Evolutionary conservation across 2,329 filamentous ascomycete species (phyloP).

Genomic region (Aspergillus sp.): DNA sequence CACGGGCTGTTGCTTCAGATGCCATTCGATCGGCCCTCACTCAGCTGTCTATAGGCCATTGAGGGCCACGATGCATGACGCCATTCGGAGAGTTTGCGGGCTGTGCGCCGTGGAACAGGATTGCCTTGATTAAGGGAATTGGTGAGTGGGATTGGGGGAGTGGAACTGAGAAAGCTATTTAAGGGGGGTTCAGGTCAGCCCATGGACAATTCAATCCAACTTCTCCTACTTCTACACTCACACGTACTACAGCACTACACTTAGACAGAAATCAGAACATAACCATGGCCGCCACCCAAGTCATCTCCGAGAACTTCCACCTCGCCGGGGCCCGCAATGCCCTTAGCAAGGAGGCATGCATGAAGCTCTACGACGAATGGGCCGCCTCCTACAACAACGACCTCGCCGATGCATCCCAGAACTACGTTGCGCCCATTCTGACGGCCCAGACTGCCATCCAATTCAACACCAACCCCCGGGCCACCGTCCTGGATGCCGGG

Average conservation of each 20-base stretch:
- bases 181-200: background rate
- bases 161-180: background rate
- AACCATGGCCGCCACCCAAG: slow-evolving; percentile 12
- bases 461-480: slow-evolving; percentile 17
- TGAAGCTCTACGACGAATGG: slow-evolving; percentile 48
- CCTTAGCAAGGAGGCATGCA: slow-evolving; percentile 37
- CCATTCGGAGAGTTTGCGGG: background rate
- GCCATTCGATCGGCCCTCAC: background rate
- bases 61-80: background rate
- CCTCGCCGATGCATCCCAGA: slow-evolving; percentile 34
- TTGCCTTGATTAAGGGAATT: background rate
- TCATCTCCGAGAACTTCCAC: slow-evolving; percentile 12
- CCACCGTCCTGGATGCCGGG: slow-evolving; percentile 53
- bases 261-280: background rate
- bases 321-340: slow-evolving; percentile 42
- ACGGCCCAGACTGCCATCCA: slow-evolving; percentile 36
- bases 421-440: slow-evolving; percentile 44
- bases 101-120: background rate
- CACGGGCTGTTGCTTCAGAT: background rate
- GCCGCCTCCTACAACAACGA: slow-evolving; percentile 47
- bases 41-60: background rate
- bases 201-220: background rate
- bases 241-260: no score
- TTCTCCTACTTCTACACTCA: background rate
- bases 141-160: background rate